These are phyloP conservation scores for Naganishia sp. DNA, from an alignment of 1,284 basidiomycete genomes.

Conservation along the genomic window DNA sequence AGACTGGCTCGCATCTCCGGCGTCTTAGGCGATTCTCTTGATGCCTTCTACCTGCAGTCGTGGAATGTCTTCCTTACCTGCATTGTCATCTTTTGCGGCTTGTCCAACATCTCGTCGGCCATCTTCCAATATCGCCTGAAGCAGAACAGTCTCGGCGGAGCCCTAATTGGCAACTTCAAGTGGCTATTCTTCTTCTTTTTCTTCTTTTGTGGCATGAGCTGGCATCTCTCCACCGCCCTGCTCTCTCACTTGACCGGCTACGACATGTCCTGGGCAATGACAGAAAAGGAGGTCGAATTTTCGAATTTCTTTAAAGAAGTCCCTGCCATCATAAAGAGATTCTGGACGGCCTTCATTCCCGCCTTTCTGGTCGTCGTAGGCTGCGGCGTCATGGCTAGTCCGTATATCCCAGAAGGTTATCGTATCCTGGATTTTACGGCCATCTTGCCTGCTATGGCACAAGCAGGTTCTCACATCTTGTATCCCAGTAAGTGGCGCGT, in stretches of 20 bases:
- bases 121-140: constrained; percentile 75
- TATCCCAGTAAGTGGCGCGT: constrained; percentile 23
- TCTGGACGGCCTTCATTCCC: constrained; percentile 66
- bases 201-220: constrained; percentile 77
- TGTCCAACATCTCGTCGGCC: constrained; percentile 70
- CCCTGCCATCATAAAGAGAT: constrained; percentile 73
- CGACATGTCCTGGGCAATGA: constrained; percentile 74
- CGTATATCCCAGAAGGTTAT: constrained; percentile 42
- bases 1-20: too few relatives aligned
- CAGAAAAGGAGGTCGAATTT: constrained; percentile 63
- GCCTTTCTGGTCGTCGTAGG: constrained; percentile 57
- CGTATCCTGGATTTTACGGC: constrained; percentile 48
- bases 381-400: constrained; percentile 44
- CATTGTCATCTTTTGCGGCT: constrained; percentile 70
- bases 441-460: constrained; percentile 46
- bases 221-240: constrained; percentile 71
- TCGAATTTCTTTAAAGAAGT: constrained; percentile 87
- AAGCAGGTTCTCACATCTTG: constrained; percentile 35
- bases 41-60: constrained; percentile 46
- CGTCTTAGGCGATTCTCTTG: constrained; percentile 40
- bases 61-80: constrained; percentile 61
- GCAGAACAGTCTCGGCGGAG: constrained; percentile 47
- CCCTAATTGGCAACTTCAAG: constrained; percentile 46
- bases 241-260: constrained; percentile 79
- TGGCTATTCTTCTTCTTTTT: constrained; percentile 63